These are phyloP conservation scores for Castanea sativa DNA, from an alignment of 306 rosid genomes.

Conservation along the genomic window DNA sequence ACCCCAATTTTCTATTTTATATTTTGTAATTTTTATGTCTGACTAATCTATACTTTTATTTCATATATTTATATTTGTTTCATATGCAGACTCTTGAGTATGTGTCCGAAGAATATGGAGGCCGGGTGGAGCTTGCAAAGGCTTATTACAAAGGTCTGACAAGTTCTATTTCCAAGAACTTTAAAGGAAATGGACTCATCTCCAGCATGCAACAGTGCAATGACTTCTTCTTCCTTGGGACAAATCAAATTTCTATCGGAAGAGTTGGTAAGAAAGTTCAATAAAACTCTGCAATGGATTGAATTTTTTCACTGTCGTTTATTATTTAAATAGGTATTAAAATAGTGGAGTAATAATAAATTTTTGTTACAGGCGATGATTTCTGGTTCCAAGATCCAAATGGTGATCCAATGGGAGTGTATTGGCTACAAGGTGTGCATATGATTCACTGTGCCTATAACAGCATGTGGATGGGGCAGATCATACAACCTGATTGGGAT, in stretches of 20 bases:
- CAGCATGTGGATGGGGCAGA: conserved; percentile 91
- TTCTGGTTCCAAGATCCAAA: conserved; percentile 87
- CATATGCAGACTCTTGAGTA: conserved; percentile 58
- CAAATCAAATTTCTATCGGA: conserved; percentile 60
- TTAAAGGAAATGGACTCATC: conserved; percentile 69
- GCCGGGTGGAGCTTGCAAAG: conserved; percentile 78
- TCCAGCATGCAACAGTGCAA: conserved; percentile 94
- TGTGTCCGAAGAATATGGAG: conserved; percentile 67
- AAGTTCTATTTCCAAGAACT: conserved; percentile 58
- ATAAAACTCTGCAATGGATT: too few relatives aligned
- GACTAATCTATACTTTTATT: too few relatives aligned
- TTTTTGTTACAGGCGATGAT: conserved; percentile 64
- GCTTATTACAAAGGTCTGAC: conserved; percentile 62
- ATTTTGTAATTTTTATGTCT: too few relatives aligned
- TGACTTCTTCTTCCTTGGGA: conserved; percentile 85
- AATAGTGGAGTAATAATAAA: too few relatives aligned
- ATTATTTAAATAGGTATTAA: too few relatives aligned
- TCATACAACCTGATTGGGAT: conserved; percentile 90
- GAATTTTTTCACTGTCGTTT: too few relatives aligned
- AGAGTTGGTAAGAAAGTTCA: conserved; percentile 57
- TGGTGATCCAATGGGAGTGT: conserved; percentile 86
- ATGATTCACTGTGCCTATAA: conserved; percentile 84
- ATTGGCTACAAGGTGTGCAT: conserved; percentile 88
- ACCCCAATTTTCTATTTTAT: too few relatives aligned
- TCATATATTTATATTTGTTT: background rate